A percentile compares a stretch with the other conserved stretches of the same genome.
phyloP scores from a whole-genome alignment of 805 yeast species.

The Candida parachauliodes region DNA sequence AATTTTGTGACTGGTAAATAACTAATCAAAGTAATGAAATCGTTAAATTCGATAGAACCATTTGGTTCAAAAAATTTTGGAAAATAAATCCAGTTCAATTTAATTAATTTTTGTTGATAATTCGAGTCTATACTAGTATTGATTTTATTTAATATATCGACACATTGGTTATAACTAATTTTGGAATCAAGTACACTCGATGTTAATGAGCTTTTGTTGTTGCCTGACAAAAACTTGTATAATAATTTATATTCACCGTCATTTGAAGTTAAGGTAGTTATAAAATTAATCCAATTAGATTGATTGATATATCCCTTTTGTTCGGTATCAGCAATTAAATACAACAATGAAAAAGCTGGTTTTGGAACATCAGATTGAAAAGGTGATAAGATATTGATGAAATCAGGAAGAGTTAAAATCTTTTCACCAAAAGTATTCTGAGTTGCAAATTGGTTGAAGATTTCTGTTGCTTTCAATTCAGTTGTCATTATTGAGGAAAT shows the following conservation, averaged over 20 bases:
- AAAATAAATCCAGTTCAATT: conserved; percentile 43
- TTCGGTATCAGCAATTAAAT: conserved; percentile 72
- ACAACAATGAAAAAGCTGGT: conserved; percentile 51
- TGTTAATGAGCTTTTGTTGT: no score
- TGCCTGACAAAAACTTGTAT: conserved; percentile 20
- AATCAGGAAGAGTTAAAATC: conserved; percentile 32
- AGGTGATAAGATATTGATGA: conserved; percentile 37
- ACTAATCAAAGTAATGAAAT: conserved; percentile 38
- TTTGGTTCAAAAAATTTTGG: conserved; percentile 37
- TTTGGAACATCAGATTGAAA: conserved; percentile 38
- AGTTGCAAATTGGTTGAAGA: conserved; percentile 38
- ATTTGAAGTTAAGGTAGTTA: conserved; percentile 39
- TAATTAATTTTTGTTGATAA: conserved; percentile 38
- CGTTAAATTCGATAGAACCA: conserved; percentile 35
- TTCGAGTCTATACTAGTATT: conserved; percentile 39
- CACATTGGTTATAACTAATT: conserved; percentile 33
- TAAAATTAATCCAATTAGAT: conserved; percentile 72
- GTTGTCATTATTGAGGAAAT: conserved; percentile 12
- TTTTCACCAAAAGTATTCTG: conserved; percentile 19
- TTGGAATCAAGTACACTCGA: conserved; percentile 10
- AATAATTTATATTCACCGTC: conserved; percentile 31
- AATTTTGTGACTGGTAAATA: conserved; percentile 44
- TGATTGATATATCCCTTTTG: conserved; percentile 64
- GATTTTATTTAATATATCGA: conserved; percentile 30
- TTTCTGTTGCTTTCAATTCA: conserved; percentile 26